Base-by-base conservation (phyloP, 1,284 basidiomycete genomes). In the Irpex sp. region DNA sequence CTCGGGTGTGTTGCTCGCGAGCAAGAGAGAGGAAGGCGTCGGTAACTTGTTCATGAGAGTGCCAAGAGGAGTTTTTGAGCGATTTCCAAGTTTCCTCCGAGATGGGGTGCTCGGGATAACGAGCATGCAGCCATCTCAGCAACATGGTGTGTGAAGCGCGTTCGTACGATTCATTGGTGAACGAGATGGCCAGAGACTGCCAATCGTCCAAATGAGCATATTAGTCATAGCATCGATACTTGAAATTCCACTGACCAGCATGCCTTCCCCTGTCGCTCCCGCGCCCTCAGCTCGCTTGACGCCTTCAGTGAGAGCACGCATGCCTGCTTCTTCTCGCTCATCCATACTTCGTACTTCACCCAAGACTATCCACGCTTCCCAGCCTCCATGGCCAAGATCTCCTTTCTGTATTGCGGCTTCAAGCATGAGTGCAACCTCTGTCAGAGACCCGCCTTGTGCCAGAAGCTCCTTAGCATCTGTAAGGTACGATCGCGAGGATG, bases 281-380 rank as follows among this genome's bases (percentile, higher is more conserved):
- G 81, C 82, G 59, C 82, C 81, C 72, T 89, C 86, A 2, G 86
- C 88, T 63, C 76, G 80, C 70, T 77, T 82, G n/a, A 87, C 87
- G 61, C 86, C 90, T 71, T 91, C 84, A 47, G 79, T 78, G 49
- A 93, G 81, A 4, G 90, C 94, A 63, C 87, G 84, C 82, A 95
- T 87, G 39, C 89, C 87, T 60, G 87, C 81, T 65, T 92, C 85
- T 76, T 97, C 88, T 62, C 90, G 83, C 83, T 99, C 97, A 72
- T 99, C 96, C 91, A 98, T 98, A 56, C 94, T 96, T 68, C 96
- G 87, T 0, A 92, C 93, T 76, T 97, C 93, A 7, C 97, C 97
- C 0, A 99, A 81, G 26, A 97, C 79, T 36, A 96, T 88, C 97
- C 97, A 99, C 0, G 95, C 87, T 72, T 97, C 95, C 61, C 90